These are phyloP conservation scores for Chromosphaera perkinsii DNA, from an alignment of 208 protist species.

Conservation along the genomic window DNA sequence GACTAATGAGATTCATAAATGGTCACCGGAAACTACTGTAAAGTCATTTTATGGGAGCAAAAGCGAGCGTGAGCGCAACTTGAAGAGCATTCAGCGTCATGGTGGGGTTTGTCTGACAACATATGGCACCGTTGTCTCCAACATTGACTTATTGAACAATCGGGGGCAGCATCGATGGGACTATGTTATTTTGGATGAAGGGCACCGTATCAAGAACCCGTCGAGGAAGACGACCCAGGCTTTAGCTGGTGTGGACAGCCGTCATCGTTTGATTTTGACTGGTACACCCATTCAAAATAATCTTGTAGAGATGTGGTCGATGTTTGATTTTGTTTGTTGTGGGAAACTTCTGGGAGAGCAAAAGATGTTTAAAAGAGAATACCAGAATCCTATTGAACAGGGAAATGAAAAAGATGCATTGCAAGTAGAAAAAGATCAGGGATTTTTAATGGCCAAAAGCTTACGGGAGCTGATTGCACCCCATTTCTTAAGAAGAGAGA, in stretches of 20 bases:
- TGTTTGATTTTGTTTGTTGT: constrained; percentile 96
- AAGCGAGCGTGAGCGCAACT: neutral
- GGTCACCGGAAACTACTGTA: constrained; percentile 59
- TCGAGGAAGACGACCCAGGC: constrained; percentile 81
- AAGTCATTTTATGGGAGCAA: constrained; percentile 40
- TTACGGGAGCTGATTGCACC: too few species aligned
- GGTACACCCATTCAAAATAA: constrained; percentile 96
- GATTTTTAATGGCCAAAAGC: too few species aligned
- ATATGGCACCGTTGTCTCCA: constrained; percentile 71
- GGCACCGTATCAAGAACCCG: constrained; percentile 80
- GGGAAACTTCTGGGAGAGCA: too few species aligned
- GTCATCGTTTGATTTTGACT: constrained; percentile 76
- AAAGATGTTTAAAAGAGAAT: too few species aligned
- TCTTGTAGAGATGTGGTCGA: constrained; percentile 95
- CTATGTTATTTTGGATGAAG: constrained; percentile 92
- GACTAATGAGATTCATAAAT: constrained; percentile 83
- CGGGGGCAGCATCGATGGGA: too few species aligned
- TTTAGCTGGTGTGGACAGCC: constrained; percentile 70
- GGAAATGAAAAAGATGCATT: too few species aligned
- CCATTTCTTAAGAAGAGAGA: too few species aligned
- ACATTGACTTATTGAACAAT: constrained; percentile 22
- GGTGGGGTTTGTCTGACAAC: constrained; percentile 78
- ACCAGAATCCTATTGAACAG: too few species aligned
- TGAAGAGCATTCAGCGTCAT: neutral
- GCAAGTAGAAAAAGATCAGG: too few species aligned